Evolutionary conservation across 2,329 filamentous ascomycete genomes (phyloP).

Genomic region (Setomelanomma holmii): DNA sequence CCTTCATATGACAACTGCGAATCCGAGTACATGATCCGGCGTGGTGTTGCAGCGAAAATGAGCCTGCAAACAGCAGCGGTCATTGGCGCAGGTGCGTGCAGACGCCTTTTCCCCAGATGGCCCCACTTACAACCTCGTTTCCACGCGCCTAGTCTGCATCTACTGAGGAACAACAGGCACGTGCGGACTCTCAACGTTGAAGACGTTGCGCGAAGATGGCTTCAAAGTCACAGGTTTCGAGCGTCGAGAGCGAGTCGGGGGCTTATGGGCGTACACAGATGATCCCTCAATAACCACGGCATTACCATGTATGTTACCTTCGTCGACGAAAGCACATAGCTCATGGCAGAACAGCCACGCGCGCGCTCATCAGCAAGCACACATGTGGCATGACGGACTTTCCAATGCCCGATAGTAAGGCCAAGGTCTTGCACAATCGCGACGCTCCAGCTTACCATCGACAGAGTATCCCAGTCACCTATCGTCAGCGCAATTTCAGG

Average conservation of each 20-base stretch:
- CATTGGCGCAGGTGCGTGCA: slow-evolving; percentile 14
- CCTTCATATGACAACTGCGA: neutral
- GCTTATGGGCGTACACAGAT: slow-evolving; percentile 53
- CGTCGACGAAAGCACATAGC: neutral
- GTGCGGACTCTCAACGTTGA: slow-evolving; percentile 30
- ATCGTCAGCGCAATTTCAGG: slow-evolving; percentile 38
- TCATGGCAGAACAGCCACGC: slow-evolving; percentile 5
- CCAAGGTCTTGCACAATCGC: slow-evolving; percentile 1
- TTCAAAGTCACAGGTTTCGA: slow-evolving; percentile 54
- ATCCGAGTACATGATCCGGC: neutral
- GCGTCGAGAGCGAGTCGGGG: slow-evolving; percentile 51
- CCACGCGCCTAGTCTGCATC: neutral
- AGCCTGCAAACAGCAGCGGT: slow-evolving; percentile 13
- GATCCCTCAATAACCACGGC: slow-evolving; percentile 28
- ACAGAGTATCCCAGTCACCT: slow-evolving; percentile 22
- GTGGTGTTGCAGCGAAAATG: slow-evolving; percentile 5
- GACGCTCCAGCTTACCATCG: neutral
- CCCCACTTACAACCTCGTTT: neutral
- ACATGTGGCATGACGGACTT: slow-evolving; percentile 53
- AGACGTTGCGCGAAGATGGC: slow-evolving; percentile 54
- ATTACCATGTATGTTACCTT: slow-evolving; percentile 41
- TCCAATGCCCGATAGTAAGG: slow-evolving; percentile 51
- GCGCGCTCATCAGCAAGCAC: slow-evolving; percentile 44
- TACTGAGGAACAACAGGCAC: slow-evolving; percentile 3
- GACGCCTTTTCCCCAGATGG: too few species aligned